Conservation (phyloP, 2,329 filamentous ascomycete species). For the Davidsoniella eucalypti region DNA sequence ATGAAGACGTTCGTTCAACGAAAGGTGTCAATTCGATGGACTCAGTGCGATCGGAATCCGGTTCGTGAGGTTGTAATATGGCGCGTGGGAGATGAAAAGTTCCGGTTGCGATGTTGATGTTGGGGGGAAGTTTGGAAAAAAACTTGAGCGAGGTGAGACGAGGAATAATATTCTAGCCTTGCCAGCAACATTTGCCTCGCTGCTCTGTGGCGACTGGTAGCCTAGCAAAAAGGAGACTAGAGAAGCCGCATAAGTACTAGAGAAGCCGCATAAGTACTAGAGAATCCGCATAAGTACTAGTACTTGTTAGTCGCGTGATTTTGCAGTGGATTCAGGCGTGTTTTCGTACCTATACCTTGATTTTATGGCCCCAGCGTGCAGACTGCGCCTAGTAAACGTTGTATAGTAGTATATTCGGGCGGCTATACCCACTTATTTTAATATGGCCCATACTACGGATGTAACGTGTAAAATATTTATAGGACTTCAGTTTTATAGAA, state of each 20-base stretch:
- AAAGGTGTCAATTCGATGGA: background rate
- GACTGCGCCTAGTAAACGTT: too few species aligned
- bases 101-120: conserved; percentile 8
- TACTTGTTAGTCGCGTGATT: conserved; percentile 3
- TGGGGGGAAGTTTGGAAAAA: conserved; percentile 14
- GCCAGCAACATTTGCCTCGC: conserved; percentile 11
- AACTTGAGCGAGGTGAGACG: conserved; percentile 13
- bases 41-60: conserved; percentile 9
- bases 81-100: conserved; percentile 7
- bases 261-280: background rate
- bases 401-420: too few species aligned
- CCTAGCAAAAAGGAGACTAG: conserved; percentile 11
- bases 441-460: too few species aligned
- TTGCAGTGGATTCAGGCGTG: conserved; percentile 1
- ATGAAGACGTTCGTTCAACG: background rate
- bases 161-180: conserved; percentile 11
- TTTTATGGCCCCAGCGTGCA: too few species aligned
- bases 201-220: conserved; percentile 9
- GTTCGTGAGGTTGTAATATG: conserved; percentile 10
- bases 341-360: conserved; percentile 5
- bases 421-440: too few species aligned
- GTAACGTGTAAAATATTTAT: too few species aligned
- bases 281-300: too few species aligned
- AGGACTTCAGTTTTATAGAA: too few species aligned
- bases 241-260: too few species aligned